A percentile compares a stretch with the other conserved stretches of the same genome.
These are phyloP conservation scores for Hanseniaspora valbyensis DNA, from an alignment of 805 yeast genomes.

Conservation along the genomic window DNA sequence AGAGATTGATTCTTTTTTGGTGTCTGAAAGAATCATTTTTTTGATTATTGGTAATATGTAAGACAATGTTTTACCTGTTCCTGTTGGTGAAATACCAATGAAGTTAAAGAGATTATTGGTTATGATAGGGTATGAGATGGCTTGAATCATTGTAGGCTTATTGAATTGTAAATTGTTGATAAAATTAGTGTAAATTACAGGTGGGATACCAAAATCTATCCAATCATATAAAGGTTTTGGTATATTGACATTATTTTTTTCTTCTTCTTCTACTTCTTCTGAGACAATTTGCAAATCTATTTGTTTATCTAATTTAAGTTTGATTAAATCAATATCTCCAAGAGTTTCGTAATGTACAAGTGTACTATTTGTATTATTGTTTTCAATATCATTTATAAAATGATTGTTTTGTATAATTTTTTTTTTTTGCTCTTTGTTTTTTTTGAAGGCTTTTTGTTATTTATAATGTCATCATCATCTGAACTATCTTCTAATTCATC, in stretches of 20 bases:
- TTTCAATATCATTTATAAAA: no score
- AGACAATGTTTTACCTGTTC: slow-evolving; percentile 90
- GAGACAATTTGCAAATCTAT: neutral
- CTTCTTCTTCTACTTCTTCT: neutral
- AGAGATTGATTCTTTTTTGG: slow-evolving; percentile 66
- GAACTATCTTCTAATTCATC: no score
- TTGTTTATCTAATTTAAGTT: slow-evolving; percentile 7
- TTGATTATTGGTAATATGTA: slow-evolving; percentile 74
- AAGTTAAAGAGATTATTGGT: slow-evolving; percentile 61
- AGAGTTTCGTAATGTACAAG: neutral
- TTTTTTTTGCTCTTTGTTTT: no score
- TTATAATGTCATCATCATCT: no score
- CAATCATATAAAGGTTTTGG: slow-evolving; percentile 1
- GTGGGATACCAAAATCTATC: slow-evolving; percentile 13
- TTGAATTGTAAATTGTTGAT: slow-evolving; percentile 40
- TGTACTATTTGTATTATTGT: no score
- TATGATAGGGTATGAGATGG: slow-evolving; percentile 80
- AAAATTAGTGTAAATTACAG: slow-evolving; percentile 4
- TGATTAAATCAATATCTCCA: neutral
- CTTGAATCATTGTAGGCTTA: slow-evolving; percentile 76
- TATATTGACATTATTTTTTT: neutral
- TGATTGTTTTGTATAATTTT: no score
- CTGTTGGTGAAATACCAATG: slow-evolving; percentile 91
- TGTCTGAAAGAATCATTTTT: slow-evolving; percentile 46
- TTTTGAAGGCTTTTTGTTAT: no score